Base-by-base conservation (phyloP, 2,329 filamentous ascomycete species). In the Pseudonectria buxi region DNA sequence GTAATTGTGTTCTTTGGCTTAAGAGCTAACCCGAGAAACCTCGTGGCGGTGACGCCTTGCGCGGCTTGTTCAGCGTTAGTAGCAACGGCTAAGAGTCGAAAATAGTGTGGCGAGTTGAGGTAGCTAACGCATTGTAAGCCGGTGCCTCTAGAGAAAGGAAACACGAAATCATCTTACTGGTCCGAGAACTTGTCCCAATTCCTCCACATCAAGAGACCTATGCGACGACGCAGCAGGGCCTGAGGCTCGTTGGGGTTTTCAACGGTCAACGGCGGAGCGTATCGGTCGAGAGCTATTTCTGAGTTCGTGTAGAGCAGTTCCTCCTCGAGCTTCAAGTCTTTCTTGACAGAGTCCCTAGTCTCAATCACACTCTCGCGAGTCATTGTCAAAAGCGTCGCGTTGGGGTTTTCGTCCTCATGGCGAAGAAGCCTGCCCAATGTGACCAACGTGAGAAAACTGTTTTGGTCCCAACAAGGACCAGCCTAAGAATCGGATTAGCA, bases 161-260 rank as follows among this genome's bases (percentile, higher is more conserved):
- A 10, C 3, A 15, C 14, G 11, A 3, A 27, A 18, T 4, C 2
- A 16, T 34, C 40, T 27, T 43, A 51, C 51, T 27, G 29, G 4
- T 43, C 36, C 7, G 50, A 42, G 15, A 50, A 52, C 16, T 33
- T 39, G 16, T 53, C 46, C 52, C 51, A 55, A 30, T 48, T 47
- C 2, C 51, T 46, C 47, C 48, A 53, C 24, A 51, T 26, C 6
- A 53, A 4, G 9, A 55, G 32, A 3, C 45, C 48, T 7, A 47
- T 12, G 9, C 25, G 32, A 6, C 53, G 53, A 13, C 47, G 50
- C 13, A 37, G 4, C 2, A 30, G 25, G n/a, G 18, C 32, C 7
- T 26, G 15, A 4, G 14, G 27, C 9, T 24, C 25, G 3, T n/a
- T 4, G 0, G 10, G 13, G 2, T 37, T 24, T 3, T 7, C 28